These are phyloP conservation scores for Cercospora berteroae DNA, from an alignment of 2,329 filamentous ascomycete species.

Conservation along the genomic window DNA sequence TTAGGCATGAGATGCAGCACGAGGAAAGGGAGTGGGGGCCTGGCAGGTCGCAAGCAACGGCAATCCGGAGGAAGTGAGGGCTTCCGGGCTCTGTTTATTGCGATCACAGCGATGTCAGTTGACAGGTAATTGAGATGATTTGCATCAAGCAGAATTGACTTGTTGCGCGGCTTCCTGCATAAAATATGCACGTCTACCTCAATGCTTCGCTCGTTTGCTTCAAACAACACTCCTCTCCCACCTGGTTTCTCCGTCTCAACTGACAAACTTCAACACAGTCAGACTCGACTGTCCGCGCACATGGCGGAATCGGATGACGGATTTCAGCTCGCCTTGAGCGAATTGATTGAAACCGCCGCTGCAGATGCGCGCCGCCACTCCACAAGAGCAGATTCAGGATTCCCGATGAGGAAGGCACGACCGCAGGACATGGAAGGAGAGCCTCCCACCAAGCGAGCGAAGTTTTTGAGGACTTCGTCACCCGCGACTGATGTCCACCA, in stretches of 20 bases:
- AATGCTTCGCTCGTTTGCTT: not conserved
- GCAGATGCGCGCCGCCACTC: not conserved
- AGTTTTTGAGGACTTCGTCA: not conserved
- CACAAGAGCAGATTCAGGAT: not conserved
- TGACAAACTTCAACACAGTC: not conserved
- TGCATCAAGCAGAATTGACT: not conserved
- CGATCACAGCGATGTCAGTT: not conserved
- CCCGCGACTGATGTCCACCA: not conserved
- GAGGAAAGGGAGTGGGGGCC: not conserved
- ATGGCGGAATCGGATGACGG: not conserved
- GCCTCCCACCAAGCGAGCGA: not conserved
- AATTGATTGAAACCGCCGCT: not conserved
- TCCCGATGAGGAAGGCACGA: not conserved
- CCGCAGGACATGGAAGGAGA: not conserved
- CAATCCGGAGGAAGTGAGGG: not conserved
- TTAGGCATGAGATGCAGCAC: not conserved
- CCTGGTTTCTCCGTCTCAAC: not conserved
- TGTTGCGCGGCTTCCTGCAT: not conserved
- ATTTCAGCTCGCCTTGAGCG: not conserved
- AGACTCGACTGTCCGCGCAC: not conserved
- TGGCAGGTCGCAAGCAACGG: not conserved
- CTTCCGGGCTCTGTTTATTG: not conserved
- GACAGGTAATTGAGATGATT: not conserved
- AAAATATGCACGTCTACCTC: not conserved
- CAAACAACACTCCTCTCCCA: not conserved